These are phyloP conservation scores for Phytophthora crassamura DNA, from an alignment of 352 stramenopile species.

Conservation along the genomic window DNA sequence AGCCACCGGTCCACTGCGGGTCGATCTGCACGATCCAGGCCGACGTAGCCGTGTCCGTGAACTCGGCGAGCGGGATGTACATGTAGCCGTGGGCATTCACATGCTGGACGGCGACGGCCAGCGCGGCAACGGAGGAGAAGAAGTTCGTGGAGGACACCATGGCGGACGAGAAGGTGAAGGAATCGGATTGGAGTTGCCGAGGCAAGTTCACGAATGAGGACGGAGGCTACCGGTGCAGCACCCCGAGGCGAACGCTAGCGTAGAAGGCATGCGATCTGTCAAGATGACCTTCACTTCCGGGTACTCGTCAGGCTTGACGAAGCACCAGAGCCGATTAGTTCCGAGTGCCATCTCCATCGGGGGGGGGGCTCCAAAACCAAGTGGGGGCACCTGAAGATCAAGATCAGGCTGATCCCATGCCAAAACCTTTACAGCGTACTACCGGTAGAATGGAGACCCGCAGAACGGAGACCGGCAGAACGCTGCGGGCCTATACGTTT, in stretches of 20 bases:
- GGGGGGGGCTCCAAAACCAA: slow-evolving; percentile 20
- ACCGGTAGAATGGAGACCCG: too few relatives aligned
- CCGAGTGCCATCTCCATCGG: slow-evolving; percentile 21
- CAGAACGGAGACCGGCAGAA: slow-evolving; percentile 12
- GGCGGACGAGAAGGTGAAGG: slow-evolving; percentile 2
- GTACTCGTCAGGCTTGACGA: slow-evolving; percentile 9
- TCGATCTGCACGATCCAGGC: slow-evolving; percentile 41
- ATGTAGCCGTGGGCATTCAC: slow-evolving; percentile 37
- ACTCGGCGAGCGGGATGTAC: slow-evolving; percentile 35
- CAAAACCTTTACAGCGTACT: slow-evolving; percentile 8
- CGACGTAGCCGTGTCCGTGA: slow-evolving; percentile 20
- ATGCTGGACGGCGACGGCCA: slow-evolving; percentile 14
- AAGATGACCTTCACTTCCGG: slow-evolving; percentile 22
- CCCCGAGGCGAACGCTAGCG: background rate
- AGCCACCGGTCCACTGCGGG: slow-evolving; percentile 36
- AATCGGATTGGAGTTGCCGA: slow-evolving; percentile 18
- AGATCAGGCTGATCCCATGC: background rate
- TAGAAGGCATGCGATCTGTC: slow-evolving; percentile 35
- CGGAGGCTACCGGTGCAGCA: background rate
- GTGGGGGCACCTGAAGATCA: background rate
- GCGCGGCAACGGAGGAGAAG: slow-evolving; percentile 5
- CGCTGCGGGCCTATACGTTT: slow-evolving; percentile 19
- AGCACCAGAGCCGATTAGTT: slow-evolving; percentile 3
- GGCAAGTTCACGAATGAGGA: slow-evolving; percentile 34
- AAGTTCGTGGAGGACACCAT: slow-evolving; percentile 29